Conservation (phyloP, 495 filamentous ascomycete genomes). For the Talaromyces borbonicus region DNA sequence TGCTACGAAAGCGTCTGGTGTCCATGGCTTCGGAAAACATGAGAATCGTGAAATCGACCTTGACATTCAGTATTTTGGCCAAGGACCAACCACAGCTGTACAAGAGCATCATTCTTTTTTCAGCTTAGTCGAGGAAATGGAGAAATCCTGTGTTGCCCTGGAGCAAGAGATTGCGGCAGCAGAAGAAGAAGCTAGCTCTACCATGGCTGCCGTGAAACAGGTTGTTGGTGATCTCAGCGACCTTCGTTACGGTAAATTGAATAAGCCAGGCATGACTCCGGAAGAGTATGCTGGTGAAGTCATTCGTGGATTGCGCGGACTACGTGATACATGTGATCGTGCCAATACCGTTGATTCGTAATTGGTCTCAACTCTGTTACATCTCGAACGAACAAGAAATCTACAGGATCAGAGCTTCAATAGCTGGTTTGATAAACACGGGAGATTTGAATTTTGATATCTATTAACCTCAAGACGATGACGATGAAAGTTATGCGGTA, state of each 20-base stretch:
- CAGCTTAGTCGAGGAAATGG: constrained; percentile 58
- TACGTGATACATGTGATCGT: constrained; percentile 53
- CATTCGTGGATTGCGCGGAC: constrained; percentile 38
- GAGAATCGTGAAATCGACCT: constrained; percentile 63
- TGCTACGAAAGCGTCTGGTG: constrained; percentile 41
- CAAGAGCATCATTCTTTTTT: constrained; percentile 47
- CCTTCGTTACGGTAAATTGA: constrained; percentile 68
- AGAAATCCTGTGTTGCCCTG: constrained; percentile 51
- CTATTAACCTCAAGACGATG: no score
- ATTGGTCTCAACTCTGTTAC: neutral
- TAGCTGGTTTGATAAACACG: no score
- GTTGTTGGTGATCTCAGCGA: constrained; percentile 69
- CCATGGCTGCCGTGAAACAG: constrained; percentile 51
- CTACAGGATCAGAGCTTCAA: no score
- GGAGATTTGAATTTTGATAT: no score
- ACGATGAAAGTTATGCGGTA: no score
- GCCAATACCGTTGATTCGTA: neutral
- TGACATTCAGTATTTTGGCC: constrained; percentile 63
- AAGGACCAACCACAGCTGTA: constrained; percentile 27
- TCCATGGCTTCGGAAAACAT: constrained; percentile 41
- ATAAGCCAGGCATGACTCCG: constrained; percentile 44
- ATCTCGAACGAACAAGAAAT: no score
- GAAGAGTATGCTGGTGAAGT: constrained; percentile 54
- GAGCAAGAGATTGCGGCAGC: constrained; percentile 55
- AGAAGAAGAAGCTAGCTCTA: constrained; percentile 50